These are phyloP conservation scores for Scleroderma citrinum DNA, from an alignment of 768 basidiomycete genomes.

Conservation along the genomic window DNA sequence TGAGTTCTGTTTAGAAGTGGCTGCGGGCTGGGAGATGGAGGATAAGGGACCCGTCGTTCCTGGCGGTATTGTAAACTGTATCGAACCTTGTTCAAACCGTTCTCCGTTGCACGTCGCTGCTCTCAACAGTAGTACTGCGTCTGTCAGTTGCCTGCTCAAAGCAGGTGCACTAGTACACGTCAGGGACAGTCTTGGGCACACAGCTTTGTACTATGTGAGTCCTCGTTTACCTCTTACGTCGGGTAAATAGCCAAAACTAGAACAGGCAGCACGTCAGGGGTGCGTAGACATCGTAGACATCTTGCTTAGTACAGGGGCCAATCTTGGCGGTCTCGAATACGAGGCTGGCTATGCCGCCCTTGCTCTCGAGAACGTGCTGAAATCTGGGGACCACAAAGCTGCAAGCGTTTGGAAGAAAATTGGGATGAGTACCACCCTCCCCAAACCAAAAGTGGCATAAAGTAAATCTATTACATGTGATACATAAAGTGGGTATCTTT, in stretches of 20 bases:
- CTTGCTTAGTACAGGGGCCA: slow-evolving; percentile 69
- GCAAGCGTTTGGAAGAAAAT: slow-evolving; percentile 53
- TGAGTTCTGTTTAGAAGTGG: slow-evolving; percentile 47
- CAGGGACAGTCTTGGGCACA: slow-evolving; percentile 75
- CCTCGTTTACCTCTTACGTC: slow-evolving; percentile 1
- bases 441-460: slow-evolving; percentile 1
- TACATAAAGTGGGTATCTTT: slow-evolving; percentile 13
- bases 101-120: slow-evolving; percentile 79
- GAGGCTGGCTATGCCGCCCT: slow-evolving; percentile 51
- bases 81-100: slow-evolving; percentile 64
- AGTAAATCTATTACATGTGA: slow-evolving; percentile 3
- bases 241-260: slow-evolving; percentile 1
- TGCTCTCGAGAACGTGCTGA: slow-evolving; percentile 34
- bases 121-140: slow-evolving; percentile 50
- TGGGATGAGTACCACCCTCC: slow-evolving; percentile 27
- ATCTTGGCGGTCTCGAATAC: slow-evolving; percentile 61
- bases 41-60: slow-evolving; percentile 32
- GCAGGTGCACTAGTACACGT: slow-evolving; percentile 80
- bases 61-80: slow-evolving; percentile 68
- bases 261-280: slow-evolving; percentile 70
- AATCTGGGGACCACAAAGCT: slow-evolving; percentile 37
- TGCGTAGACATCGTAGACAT: slow-evolving; percentile 54
- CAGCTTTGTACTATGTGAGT: slow-evolving; percentile 74
- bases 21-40: slow-evolving; percentile 20
- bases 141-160: slow-evolving; percentile 47